These are phyloP conservation scores for Sugiyamaella paludigena DNA, from an alignment of 1,139 yeast species.

Conservation along the genomic window DNA sequence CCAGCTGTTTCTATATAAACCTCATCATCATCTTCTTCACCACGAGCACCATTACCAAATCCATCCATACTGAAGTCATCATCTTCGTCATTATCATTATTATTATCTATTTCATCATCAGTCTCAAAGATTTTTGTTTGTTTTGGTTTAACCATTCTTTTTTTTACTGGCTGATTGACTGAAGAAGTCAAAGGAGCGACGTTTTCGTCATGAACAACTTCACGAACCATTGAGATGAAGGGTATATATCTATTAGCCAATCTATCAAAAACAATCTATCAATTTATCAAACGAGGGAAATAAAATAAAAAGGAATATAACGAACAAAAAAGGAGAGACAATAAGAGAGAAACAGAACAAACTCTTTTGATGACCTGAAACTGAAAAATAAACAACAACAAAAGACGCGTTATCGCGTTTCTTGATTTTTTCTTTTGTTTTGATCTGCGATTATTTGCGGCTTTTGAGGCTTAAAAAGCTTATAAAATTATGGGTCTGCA, in stretches of 20 bases:
- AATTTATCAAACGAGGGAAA: not conserved
- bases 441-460: too few relatives aligned
- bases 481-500: too few relatives aligned
- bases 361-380: not conserved
- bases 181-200: conserved; percentile 20
- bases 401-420: not conserved
- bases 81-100: conserved; percentile 3
- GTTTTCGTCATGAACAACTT: conserved; percentile 22
- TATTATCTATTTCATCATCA: conserved; percentile 19
- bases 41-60: conserved; percentile 2
- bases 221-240: not conserved
- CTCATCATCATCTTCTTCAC: conserved; percentile 25
- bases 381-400: not conserved
- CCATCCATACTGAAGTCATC: conserved; percentile 5
- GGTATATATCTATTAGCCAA: too few relatives aligned
- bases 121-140: conserved; percentile 12
- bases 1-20: conserved; percentile 22
- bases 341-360: not conserved
- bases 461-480: too few relatives aligned
- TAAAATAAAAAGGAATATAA: not conserved
- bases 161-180: conserved; percentile 2
- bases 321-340: not conserved
- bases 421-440: too few relatives aligned
- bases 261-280: too few relatives aligned
- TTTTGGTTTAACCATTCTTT: not conserved